These are phyloP conservation scores for Thalassiosira ordinaria DNA, from an alignment of 352 stramenopile genomes.

Conservation along the genomic window DNA sequence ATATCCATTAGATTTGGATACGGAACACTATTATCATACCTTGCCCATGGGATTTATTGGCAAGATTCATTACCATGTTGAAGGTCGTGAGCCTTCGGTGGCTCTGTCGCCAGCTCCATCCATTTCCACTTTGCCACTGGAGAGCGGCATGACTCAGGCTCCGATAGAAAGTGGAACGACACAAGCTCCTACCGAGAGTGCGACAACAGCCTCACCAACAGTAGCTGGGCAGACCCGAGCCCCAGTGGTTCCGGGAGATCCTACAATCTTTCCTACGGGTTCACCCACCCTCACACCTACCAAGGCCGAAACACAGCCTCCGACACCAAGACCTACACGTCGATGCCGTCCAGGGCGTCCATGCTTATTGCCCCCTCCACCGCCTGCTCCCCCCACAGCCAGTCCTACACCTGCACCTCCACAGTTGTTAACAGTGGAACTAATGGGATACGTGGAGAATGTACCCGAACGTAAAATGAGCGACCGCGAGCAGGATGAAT, in stretches of 20 bases:
- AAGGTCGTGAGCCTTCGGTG: too few species aligned
- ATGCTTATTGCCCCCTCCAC: background rate
- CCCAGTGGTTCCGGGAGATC: too few species aligned
- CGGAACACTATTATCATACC: constrained; percentile 3
- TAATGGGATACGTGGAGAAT: constrained; percentile 31
- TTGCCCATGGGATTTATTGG: constrained; percentile 32
- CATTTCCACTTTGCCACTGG: too few species aligned
- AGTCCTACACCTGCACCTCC: background rate
- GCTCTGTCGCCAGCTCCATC: too few species aligned
- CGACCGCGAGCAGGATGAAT: constrained; percentile 23
- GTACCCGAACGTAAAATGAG: constrained; percentile 20
- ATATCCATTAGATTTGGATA: constrained; percentile 23
- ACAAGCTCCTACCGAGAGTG: too few species aligned
- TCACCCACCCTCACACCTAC: background rate
- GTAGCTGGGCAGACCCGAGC: too few species aligned
- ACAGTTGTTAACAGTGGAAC: constrained; percentile 6
- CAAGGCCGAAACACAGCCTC: background rate
- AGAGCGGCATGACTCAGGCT: too few species aligned
- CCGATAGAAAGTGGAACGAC: too few species aligned
- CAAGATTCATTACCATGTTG: constrained; percentile 27
- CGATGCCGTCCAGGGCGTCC: constrained; percentile 30
- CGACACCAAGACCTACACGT: constrained; percentile 9
- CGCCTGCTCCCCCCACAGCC: background rate
- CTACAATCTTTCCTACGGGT: too few species aligned
- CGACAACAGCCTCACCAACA: too few species aligned